Conservation (phyloP, 2,329 filamentous ascomycete species). For the Scedosporium aurantiacum region DNA sequence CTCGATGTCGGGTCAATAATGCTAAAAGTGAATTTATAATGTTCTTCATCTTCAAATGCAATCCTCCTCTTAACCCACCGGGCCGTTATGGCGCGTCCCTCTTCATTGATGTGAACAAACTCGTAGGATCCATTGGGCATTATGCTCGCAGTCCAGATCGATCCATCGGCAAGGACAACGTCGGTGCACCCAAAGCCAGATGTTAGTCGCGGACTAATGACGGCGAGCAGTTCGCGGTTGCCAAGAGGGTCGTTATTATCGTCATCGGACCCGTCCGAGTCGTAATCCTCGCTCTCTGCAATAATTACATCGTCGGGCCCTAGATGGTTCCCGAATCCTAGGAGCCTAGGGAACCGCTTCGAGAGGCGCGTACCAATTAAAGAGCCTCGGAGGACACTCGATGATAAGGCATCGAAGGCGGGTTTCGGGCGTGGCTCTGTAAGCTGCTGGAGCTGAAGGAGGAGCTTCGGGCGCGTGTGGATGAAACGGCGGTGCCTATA, state of each 20-base stretch:
- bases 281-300: constrained; percentile 59
- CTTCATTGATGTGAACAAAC: constrained; percentile 48
- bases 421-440: constrained; percentile 51
- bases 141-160: constrained; percentile 43
- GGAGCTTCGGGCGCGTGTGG: constrained; percentile 54
- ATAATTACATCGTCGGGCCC: constrained; percentile 61
- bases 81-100: constrained; percentile 48
- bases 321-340: constrained; percentile 51
- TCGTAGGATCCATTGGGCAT: constrained; percentile 51
- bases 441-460: constrained; percentile 64
- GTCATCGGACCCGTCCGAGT: constrained; percentile 23
- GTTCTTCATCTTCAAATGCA: constrained; percentile 21
- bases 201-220: constrained; percentile 51
- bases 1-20: constrained; percentile 58
- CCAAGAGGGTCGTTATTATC: constrained; percentile 36
- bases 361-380: constrained; percentile 44
- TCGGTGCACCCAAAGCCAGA: constrained; percentile 43
- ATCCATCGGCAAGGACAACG: constrained; percentile 55
- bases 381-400: constrained; percentile 44
- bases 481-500: constrained; percentile 55
- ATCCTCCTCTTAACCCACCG: constrained; percentile 53
- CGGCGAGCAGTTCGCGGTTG: constrained; percentile 48
- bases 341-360: constrained; percentile 52
- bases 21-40: constrained; percentile 61
- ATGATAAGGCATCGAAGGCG: constrained; percentile 62